Conservation (phyloP, 2,329 filamentous ascomycete species). For the Cladosporium colombiae region DNA sequence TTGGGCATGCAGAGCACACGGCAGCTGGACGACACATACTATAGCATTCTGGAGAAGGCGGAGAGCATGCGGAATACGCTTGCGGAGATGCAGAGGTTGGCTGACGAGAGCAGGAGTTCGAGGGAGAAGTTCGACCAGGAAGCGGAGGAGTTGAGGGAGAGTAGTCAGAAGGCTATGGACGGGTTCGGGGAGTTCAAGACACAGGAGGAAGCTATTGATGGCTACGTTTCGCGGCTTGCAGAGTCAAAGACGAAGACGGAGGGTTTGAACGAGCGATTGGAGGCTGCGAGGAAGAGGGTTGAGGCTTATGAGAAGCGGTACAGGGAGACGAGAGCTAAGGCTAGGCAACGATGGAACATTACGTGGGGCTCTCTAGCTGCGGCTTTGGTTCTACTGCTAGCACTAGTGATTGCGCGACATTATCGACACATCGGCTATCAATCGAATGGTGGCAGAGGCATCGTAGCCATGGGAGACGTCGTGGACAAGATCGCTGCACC, state of each 20-base stretch:
- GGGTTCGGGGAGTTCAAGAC: conserved; percentile 63
- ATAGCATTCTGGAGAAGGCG: conserved; percentile 69
- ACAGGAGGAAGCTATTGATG: conserved; percentile 64
- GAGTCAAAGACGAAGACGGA: conserved; percentile 61
- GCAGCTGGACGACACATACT: conserved; percentile 73
- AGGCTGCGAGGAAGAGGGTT: conserved; percentile 63
- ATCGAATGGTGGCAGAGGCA: conserved; percentile 22
- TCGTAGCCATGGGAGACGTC: conserved; percentile 26
- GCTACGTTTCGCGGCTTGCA: conserved; percentile 63
- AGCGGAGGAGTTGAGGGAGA: conserved; percentile 52
- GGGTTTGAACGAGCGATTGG: conserved; percentile 63
- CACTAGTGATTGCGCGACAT: conserved; percentile 32
- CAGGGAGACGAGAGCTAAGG: conserved; percentile 67
- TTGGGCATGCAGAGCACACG: conserved; percentile 62
- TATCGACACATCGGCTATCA: conserved; percentile 26
- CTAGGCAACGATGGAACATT: conserved; percentile 33
- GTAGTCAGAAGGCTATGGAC: conserved; percentile 62
- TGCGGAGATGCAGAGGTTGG: conserved; percentile 65
- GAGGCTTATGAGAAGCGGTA: conserved; percentile 69
- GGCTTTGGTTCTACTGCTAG: conserved; percentile 29
- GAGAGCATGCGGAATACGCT: conserved; percentile 65
- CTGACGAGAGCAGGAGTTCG: conserved; percentile 59
- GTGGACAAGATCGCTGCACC: conserved; percentile 26
- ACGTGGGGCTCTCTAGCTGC: conserved; percentile 31
- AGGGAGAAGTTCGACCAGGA: conserved; percentile 44